These are phyloP conservation scores for Linum lewisii DNA, from an alignment of 345 rosid genomes.

Conservation along the genomic window DNA sequence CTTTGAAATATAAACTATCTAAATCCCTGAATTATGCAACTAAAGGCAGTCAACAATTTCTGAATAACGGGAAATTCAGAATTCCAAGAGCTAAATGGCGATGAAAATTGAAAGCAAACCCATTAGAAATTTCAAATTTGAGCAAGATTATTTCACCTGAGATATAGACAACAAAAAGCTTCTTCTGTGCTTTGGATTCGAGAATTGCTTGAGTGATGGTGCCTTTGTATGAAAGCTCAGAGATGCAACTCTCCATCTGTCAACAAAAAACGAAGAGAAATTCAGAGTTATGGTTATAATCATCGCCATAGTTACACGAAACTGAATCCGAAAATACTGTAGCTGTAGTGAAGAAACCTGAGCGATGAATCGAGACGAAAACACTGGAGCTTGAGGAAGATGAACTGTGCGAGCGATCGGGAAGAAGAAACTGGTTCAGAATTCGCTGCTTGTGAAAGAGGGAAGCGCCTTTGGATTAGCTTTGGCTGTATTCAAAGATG, in stretches of 20 bases:
- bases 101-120: background rate
- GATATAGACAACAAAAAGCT: slow-evolving; percentile 74
- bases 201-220: slow-evolving; percentile 61
- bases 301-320: too few relatives aligned
- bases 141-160: slow-evolving; percentile 37
- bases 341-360: too few relatives aligned
- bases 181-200: slow-evolving; percentile 62
- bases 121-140: too few relatives aligned
- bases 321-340: too few relatives aligned
- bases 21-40: background rate
- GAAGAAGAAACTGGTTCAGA: background rate
- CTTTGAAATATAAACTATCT: too few relatives aligned
- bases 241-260: slow-evolving; percentile 57
- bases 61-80: background rate
- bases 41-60: background rate
- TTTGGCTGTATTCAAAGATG: background rate
- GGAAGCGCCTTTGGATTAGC: background rate
- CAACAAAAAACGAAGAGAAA: background rate
- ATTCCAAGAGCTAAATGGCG: background rate
- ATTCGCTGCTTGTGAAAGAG: background rate
- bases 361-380: too few relatives aligned
- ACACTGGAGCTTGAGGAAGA: too few relatives aligned
- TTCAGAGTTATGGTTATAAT: too few relatives aligned
- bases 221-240: slow-evolving; percentile 52
- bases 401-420: background rate